Evolutionary conservation across 805 yeast genomes (phyloP), one percentile per base, ranked within the genome.

Genomic region (Kazachstania bromeliacearum): DNA sequence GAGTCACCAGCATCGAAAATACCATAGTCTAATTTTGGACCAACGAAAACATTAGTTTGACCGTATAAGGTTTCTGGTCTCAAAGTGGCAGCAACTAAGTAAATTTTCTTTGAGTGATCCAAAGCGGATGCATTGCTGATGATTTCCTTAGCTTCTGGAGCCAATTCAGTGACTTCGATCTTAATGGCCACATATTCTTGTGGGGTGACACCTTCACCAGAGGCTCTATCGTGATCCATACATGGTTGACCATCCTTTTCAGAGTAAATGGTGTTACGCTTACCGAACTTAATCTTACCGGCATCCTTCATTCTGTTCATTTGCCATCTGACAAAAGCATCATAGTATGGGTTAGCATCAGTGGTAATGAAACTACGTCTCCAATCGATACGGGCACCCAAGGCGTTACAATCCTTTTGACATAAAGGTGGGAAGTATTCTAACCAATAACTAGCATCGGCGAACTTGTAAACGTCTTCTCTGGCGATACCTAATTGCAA

Each of bases 21-120:
- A 58, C 98, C 97, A 57, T 92, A 92, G 31, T 72, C 75, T 50
- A 92, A 85, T 68, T 83, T 85, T 59, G 97, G 96, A 20, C 95
- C 84, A 17, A 92, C 97, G 53, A 89, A 92, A 73, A 96, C 88
- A 71, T 95, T 85, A 4, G 96, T 85, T 70, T 92, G 97, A 45
- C 96, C 97, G 56, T 88, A 88, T 96, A 92, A 85, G 49, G 98
- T 92, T 67, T 92, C 98, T 22, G 98, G 96, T 67, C 98, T 79
- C 56, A 92, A 75, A 50, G 98, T 92, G 20, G 97, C 97, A 41
- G 98, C 98, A 34, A 92, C 85, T 42, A 92, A 69, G 66, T 60
- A 85, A 20, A 87, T 69, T 50, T 78, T 81, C 67, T 83, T 85
- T 15, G 68, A 60, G 31, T 60, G 52, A 32, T 62, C 66, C 18